These are phyloP conservation scores for Leishmania braziliensis DNA, from an alignment of 208 protist genomes.

Conservation along the genomic window DNA sequence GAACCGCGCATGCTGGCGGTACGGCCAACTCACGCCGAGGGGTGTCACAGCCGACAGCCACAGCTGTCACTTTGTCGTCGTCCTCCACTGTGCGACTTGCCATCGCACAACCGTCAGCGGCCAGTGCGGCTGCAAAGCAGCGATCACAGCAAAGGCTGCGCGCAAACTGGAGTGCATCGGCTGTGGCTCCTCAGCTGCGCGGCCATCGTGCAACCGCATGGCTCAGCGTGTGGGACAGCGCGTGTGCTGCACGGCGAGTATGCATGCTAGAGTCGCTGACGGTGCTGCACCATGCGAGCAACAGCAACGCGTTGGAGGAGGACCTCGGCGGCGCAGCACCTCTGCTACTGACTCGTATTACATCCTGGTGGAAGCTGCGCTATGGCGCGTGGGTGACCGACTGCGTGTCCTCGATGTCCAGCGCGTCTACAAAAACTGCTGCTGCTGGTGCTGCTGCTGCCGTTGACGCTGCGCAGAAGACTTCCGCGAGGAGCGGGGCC, in stretches of 20 bases:
- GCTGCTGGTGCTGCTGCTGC: constrained; percentile 5
- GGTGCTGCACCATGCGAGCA: constrained; percentile 66
- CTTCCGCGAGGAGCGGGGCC: background rate
- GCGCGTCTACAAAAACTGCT: background rate
- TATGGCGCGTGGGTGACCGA: constrained; percentile 42
- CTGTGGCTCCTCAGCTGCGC: constrained; percentile 27
- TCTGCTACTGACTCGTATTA: constrained; percentile 83
- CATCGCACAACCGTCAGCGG: background rate
- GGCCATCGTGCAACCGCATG: constrained; percentile 67
- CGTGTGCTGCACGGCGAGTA: constrained; percentile 36
- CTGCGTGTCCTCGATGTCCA: background rate
- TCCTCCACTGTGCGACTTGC: background rate
- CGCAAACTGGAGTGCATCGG: constrained; percentile 16
- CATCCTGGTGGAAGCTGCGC: constrained; percentile 80
- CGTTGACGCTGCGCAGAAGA: background rate
- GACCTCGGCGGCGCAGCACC: constrained; percentile 80
- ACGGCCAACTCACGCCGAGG: background rate
- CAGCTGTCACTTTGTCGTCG: background rate
- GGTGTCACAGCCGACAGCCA: background rate
- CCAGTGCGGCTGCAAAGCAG: background rate
- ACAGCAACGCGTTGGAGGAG: constrained; percentile 54
- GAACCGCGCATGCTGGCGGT: background rate
- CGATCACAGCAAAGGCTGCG: constrained; percentile 5
- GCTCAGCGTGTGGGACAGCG: constrained; percentile 76
- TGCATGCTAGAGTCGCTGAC: constrained; percentile 73